Percentiles rank a stretch among this genome's conserved stretches.
These are phyloP conservation scores for Cercophora sp. DNA, from an alignment of 495 filamentous ascomycete species.

Conservation along the genomic window DNA sequence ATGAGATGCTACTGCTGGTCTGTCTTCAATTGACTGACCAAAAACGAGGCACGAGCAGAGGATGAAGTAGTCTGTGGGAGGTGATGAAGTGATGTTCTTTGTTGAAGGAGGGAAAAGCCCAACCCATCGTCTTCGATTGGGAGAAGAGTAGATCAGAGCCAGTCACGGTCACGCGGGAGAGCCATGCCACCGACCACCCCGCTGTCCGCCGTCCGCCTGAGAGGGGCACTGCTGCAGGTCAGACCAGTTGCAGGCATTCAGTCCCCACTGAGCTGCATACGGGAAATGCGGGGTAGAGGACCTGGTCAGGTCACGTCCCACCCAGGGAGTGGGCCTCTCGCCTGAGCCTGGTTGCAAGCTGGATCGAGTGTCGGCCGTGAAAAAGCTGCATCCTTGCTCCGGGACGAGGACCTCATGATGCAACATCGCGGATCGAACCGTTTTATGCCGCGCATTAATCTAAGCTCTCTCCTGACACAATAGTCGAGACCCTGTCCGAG, in stretches of 20 bases:
- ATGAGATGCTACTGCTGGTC: slow-evolving; percentile 6
- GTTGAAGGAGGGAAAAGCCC: slow-evolving; percentile 10
- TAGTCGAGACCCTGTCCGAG: neutral
- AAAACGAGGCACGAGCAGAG: slow-evolving; percentile 6
- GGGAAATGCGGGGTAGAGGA: too few species aligned
- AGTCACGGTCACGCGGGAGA: slow-evolving; percentile 22
- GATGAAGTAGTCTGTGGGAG: too few species aligned
- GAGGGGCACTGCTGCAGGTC: slow-evolving; percentile 14
- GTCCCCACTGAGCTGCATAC: neutral
- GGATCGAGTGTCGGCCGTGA: too few species aligned
- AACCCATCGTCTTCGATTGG: neutral
- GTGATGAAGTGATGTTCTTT: slow-evolving; percentile 4
- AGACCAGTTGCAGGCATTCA: slow-evolving; percentile 3
- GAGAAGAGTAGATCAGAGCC: neutral
- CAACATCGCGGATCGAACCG: neutral
- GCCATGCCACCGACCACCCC: slow-evolving; percentile 7
- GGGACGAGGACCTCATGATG: neutral
- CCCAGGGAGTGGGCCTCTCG: too few species aligned
- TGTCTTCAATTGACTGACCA: slow-evolving; percentile 8
- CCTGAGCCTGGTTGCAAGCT: too few species aligned
- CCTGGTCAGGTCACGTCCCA: too few species aligned
- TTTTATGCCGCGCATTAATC: too few species aligned
- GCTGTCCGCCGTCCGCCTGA: slow-evolving; percentile 9
- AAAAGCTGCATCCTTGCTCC: slow-evolving; percentile 6
- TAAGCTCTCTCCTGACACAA: too few species aligned